Evolutionary conservation across 768 basidiomycete species (phyloP).

Genomic region (Pulveroboletus ravenelii): DNA sequence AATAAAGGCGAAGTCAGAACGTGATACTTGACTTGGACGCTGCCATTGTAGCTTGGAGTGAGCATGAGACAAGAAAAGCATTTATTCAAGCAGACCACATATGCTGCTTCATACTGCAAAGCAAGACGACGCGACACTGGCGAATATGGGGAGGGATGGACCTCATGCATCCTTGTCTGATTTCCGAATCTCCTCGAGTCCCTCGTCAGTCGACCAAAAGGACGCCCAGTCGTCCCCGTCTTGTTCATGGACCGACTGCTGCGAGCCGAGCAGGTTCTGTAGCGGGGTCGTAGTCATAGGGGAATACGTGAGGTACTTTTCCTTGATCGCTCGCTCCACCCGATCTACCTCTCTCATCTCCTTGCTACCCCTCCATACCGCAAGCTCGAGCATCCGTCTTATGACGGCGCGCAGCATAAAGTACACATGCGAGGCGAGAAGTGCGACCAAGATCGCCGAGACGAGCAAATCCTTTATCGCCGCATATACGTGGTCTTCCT

Average conservation of each 20-base stretch:
- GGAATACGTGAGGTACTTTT: conserved; percentile 33
- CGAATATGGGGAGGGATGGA: not conserved
- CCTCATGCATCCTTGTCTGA: conserved; percentile 54
- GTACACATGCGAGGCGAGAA: conserved; percentile 86
- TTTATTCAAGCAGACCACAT: conserved; percentile 1
- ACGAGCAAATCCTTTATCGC: conserved; percentile 51
- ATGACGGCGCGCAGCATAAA: conserved; percentile 59
- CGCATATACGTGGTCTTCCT: conserved; percentile 20
- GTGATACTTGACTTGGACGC: not conserved
- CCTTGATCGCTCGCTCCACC: conserved; percentile 52
- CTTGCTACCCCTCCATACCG: conserved; percentile 70
- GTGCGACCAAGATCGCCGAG: conserved; percentile 66
- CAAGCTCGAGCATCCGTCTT: conserved; percentile 64
- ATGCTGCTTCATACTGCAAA: not conserved
- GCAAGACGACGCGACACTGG: not conserved
- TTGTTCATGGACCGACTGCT: not conserved
- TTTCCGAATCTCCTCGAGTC: conserved; percentile 65
- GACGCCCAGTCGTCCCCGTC: conserved; percentile 28
- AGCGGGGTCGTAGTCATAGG: conserved; percentile 6
- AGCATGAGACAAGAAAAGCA: not conserved
- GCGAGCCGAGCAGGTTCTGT: not conserved
- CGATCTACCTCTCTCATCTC: conserved; percentile 58
- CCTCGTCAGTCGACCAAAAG: conserved; percentile 75
- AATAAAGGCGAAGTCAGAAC: not conserved
- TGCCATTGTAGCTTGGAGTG: not conserved